Conservation (phyloP, 148 eudicot species). For the Rhododendron ferrugineum region DNA sequence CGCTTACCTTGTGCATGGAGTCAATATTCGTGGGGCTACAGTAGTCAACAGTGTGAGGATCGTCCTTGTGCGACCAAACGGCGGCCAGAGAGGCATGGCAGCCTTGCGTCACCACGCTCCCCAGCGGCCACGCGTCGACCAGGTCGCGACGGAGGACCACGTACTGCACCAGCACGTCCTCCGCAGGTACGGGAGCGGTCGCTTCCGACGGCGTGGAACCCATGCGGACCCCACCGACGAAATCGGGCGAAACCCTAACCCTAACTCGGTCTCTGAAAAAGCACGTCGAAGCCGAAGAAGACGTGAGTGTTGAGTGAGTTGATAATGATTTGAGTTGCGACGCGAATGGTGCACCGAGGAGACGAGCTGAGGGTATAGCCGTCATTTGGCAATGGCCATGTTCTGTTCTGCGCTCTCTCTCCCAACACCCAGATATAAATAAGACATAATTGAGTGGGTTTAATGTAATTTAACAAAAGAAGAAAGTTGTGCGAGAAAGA, state of each 20-base stretch:
- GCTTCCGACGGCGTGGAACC: conserved; percentile 2
- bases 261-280: background rate
- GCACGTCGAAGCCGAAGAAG: background rate
- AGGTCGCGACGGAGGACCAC: conserved; percentile 76
- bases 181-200: background rate
- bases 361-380: background rate
- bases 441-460: too few relatives aligned
- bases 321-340: background rate
- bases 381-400: background rate
- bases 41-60: conserved; percentile 49
- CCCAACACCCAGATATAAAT: background rate
- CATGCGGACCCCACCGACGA: background rate
- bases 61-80: conserved; percentile 68
- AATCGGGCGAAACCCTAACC: background rate
- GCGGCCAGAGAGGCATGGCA: conserved; percentile 87
- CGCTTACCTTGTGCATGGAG: conserved; percentile 76
- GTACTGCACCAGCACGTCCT: conserved; percentile 64
- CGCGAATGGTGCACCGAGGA: background rate
- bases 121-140: conserved; percentile 75
- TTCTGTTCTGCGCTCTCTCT: background rate
- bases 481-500: too few relatives aligned
- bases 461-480: too few relatives aligned
- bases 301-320: background rate
- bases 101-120: conserved; percentile 79
- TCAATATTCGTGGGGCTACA: conserved; percentile 51